These are phyloP conservation scores for Geranium brycei DNA, from an alignment of 345 rosid genomes.

Conservation along the genomic window DNA sequence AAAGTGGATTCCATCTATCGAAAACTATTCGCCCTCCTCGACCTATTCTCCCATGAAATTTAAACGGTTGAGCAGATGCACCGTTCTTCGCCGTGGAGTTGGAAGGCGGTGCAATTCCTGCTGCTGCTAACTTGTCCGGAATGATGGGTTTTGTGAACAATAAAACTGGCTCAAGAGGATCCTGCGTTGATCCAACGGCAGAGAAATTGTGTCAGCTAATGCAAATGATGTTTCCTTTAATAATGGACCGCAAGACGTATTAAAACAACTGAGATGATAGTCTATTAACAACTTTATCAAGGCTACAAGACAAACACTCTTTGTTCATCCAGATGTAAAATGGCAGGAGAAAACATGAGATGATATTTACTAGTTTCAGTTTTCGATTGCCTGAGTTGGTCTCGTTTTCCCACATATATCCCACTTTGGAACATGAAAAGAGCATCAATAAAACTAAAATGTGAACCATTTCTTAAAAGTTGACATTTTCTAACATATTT, in stretches of 20 bases:
- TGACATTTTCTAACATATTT: not conserved
- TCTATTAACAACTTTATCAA: too few relatives aligned
- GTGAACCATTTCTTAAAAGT: not conserved
- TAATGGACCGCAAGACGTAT: too few relatives aligned
- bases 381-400: not conserved
- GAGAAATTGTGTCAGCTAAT: not conserved
- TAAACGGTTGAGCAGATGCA: constrained; percentile 21
- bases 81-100: constrained; percentile 32
- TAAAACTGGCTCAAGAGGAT: constrained; percentile 77
- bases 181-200: constrained; percentile 33
- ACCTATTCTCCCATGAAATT: constrained; percentile 83
- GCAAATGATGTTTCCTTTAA: too few relatives aligned
- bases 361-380: too few relatives aligned
- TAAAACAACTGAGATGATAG: too few relatives aligned
- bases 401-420: not conserved
- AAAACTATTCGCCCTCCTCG: constrained; percentile 90
- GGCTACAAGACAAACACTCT: too few relatives aligned
- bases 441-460: too few relatives aligned
- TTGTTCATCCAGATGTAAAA: too few relatives aligned
- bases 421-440: not conserved
- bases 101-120: constrained; percentile 70
- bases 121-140: constrained; percentile 77
- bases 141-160: constrained; percentile 84
- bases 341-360: too few relatives aligned
- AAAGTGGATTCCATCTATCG: constrained; percentile 89